Evolutionary conservation across 257 asterid genomes (phyloP).

Genomic region (Linaria vulgaris): DNA sequence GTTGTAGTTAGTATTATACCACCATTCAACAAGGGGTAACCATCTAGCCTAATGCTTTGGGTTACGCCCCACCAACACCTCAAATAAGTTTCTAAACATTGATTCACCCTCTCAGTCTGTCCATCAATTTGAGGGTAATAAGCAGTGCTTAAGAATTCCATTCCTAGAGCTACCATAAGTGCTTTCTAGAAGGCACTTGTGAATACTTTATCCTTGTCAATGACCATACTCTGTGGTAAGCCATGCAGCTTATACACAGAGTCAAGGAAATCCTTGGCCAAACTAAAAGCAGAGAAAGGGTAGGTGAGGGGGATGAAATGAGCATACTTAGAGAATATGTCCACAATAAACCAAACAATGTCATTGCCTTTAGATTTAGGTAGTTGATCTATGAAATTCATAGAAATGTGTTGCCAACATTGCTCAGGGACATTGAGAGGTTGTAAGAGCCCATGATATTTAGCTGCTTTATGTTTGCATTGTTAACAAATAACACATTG

Average conservation of each 20-base stretch:
- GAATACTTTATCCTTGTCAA: constrained; percentile 5
- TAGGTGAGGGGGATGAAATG: neutral
- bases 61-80: neutral
- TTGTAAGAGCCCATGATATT: too few species aligned
- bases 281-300: neutral
- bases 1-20: neutral
- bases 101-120: neutral
- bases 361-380: neutral
- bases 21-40: neutral
- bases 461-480: too few species aligned
- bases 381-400: too few species aligned
- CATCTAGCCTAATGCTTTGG: neutral
- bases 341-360: neutral
- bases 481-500: neutral
- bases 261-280: neutral
- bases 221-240: neutral
- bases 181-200: neutral
- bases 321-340: neutral
- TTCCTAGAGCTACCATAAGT: too few species aligned
- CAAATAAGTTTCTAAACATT: constrained; percentile 3
- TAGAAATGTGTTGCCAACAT: too few species aligned
- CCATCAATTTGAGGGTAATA: too few species aligned
- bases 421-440: too few species aligned
- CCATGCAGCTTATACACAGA: constrained; percentile 11
- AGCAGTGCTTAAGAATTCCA: too few species aligned